phyloP scores from a whole-genome alignment of 2,329 filamentous ascomycete species.

The Fusarium goolgardi region DNA sequence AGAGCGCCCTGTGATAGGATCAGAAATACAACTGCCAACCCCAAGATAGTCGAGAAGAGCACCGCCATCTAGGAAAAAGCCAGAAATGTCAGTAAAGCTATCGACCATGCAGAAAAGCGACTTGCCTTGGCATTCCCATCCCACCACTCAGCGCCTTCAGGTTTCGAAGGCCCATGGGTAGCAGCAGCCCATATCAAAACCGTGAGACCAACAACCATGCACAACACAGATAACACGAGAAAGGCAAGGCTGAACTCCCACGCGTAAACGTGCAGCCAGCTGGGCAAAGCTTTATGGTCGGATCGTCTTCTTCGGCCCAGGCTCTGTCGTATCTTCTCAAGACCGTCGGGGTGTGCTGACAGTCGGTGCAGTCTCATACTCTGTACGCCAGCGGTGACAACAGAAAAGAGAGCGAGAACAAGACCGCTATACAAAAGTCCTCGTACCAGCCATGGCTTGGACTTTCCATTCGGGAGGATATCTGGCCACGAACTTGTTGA shows the following conservation, averaged over 20 bases:
- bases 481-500: constrained; percentile 20
- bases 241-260: constrained; percentile 25
- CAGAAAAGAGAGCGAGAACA: constrained; percentile 20
- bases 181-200: constrained; percentile 16
- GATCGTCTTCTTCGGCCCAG: constrained; percentile 4
- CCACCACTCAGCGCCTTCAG: constrained; percentile 7
- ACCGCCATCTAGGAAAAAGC: constrained; percentile 7
- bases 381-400: constrained; percentile 12
- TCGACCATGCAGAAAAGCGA: not conserved
- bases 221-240: constrained; percentile 10
- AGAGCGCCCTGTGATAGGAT: constrained; percentile 13
- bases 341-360: constrained; percentile 13
- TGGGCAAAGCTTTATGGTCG: not conserved
- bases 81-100: not conserved
- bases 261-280: constrained; percentile 13
- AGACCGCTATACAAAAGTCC: constrained; percentile 12
- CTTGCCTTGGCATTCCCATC: constrained; percentile 15
- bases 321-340: constrained; percentile 7
- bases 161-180: constrained; percentile 1
- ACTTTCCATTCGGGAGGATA: constrained; percentile 12
- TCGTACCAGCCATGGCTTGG: constrained; percentile 15
- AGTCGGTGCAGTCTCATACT: constrained; percentile 24
- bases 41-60: constrained; percentile 3
- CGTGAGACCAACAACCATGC: constrained; percentile 10
- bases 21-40: not conserved